Conservation (phyloP, 768 basidiomycete species). For the Mycena sanguinolenta region DNA sequence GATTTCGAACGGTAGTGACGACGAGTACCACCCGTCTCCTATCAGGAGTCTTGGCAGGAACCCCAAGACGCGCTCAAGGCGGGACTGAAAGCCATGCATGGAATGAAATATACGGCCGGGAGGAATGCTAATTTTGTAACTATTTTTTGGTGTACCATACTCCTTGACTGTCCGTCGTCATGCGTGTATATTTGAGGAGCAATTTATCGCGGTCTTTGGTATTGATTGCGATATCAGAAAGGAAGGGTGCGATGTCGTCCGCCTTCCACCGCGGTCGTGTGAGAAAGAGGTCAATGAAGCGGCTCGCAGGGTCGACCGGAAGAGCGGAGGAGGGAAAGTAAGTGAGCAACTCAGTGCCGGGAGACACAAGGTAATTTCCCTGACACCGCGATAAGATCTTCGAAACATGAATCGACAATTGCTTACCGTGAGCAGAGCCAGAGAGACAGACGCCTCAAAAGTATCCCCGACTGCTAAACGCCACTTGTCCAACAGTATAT, state of each 20-base stretch:
- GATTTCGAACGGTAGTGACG: slow-evolving; percentile 53
- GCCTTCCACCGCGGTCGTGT: slow-evolving; percentile 81
- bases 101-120: neutral
- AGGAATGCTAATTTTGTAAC: neutral
- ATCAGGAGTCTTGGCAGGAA: slow-evolving; percentile 54
- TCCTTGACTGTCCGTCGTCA: slow-evolving; percentile 76
- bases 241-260: slow-evolving; percentile 86
- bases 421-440: slow-evolving; percentile 79
- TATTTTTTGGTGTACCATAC: slow-evolving; percentile 81
- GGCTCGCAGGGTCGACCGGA: slow-evolving; percentile 80
- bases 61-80: slow-evolving; percentile 56
- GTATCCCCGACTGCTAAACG: slow-evolving; percentile 81
- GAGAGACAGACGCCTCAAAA: slow-evolving; percentile 72
- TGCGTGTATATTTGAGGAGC: slow-evolving; percentile 87
- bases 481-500: slow-evolving; percentile 77
- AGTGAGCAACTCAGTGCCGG: slow-evolving; percentile 58
- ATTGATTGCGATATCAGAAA: slow-evolving; percentile 86
- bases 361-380: slow-evolving; percentile 80
- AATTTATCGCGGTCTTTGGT: slow-evolving; percentile 90
- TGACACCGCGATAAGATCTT: slow-evolving; percentile 47
- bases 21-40: slow-evolving; percentile 64
- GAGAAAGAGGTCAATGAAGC: slow-evolving; percentile 92
- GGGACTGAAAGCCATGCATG: slow-evolving; percentile 42
- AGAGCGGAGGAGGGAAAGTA: slow-evolving; percentile 86
- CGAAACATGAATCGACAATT: neutral